Evolutionary conservation across 768 basidiomycete genomes (phyloP).

Genomic region (Boletus rubescentipes): DNA sequence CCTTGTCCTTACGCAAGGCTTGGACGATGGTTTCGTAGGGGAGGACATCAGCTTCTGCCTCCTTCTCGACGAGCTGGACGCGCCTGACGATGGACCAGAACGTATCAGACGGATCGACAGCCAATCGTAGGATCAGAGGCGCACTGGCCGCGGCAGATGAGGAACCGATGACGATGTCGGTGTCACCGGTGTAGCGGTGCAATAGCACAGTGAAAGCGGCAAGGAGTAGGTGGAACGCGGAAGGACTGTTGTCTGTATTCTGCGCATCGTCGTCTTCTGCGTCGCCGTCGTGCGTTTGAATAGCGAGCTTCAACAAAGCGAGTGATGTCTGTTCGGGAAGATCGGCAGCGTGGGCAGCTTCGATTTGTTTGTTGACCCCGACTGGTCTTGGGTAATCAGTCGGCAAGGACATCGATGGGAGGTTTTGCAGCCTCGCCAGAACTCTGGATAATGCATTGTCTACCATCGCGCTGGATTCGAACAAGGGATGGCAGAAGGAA

Average conservation of each 20-base stretch:
- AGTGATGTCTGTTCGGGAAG: conserved; percentile 74
- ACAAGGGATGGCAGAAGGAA: not conserved
- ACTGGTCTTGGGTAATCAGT: conserved; percentile 92
- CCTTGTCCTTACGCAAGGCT: conserved; percentile 64
- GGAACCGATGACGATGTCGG: conserved; percentile 87
- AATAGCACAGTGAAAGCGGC: conserved; percentile 90
- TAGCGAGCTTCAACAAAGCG: conserved; percentile 78
- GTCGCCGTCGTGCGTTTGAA: conserved; percentile 61
- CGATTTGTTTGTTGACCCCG: conserved; percentile 73
- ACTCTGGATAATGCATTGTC: conserved; percentile 48
- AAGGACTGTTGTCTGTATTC: conserved; percentile 47
- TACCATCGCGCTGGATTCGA: conserved; percentile 25
- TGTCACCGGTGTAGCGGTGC: conserved; percentile 95
- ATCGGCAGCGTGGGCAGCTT: conserved; percentile 71
- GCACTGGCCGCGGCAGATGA: conserved; percentile 73
- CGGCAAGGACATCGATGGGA: conserved; percentile 89
- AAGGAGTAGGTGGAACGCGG: conserved; percentile 88
- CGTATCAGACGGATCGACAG: conserved; percentile 80
- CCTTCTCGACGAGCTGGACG: conserved; percentile 78
- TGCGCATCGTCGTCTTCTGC: conserved; percentile 49
- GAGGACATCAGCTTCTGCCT: conserved; percentile 78
- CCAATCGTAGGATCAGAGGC: conserved; percentile 81
- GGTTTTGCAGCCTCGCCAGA: conserved; percentile 64
- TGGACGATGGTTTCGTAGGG: conserved; percentile 77
- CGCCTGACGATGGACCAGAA: conserved; percentile 88